Evolutionary conservation across 768 basidiomycete species (phyloP).

Genomic region (Phaeotremella fagi): DNA sequence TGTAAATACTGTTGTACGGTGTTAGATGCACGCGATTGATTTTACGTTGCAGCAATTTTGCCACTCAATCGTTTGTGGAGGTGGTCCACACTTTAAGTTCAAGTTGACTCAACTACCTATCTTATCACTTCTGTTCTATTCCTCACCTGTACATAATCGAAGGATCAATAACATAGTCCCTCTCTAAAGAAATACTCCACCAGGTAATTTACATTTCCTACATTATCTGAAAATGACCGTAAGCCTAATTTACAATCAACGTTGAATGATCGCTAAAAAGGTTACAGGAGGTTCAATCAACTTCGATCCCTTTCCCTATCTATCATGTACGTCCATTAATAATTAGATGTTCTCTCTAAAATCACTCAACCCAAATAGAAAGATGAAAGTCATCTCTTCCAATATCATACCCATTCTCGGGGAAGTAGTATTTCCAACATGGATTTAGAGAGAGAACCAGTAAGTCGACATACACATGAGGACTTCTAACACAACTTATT

Average conservation of each 20-base stretch:
- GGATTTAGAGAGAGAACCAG: not conserved
- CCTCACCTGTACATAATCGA: no score
- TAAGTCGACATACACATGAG: not conserved
- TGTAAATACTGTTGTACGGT: conserved; percentile 42
- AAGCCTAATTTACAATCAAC: no score
- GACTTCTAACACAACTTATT: not conserved
- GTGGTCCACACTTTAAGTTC: not conserved
- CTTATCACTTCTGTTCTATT: not conserved
- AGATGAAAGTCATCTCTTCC: not conserved
- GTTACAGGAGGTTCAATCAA: no score
- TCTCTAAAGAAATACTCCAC: no score
- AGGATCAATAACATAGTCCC: no score
- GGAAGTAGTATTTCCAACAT: not conserved
- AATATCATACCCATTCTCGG: not conserved
- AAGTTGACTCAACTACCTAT: not conserved
- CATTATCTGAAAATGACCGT: no score
- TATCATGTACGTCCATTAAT: no score
- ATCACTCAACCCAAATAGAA: not conserved
- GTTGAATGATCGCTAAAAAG: no score
- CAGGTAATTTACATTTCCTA: no score
- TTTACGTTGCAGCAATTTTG: not conserved
- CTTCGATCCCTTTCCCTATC: no score
- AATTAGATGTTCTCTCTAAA: no score
- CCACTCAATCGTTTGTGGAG: not conserved
- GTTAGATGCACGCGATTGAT: not conserved